Conservation (phyloP, 345 rosid species). For the Rhizophora mangle region DNA sequence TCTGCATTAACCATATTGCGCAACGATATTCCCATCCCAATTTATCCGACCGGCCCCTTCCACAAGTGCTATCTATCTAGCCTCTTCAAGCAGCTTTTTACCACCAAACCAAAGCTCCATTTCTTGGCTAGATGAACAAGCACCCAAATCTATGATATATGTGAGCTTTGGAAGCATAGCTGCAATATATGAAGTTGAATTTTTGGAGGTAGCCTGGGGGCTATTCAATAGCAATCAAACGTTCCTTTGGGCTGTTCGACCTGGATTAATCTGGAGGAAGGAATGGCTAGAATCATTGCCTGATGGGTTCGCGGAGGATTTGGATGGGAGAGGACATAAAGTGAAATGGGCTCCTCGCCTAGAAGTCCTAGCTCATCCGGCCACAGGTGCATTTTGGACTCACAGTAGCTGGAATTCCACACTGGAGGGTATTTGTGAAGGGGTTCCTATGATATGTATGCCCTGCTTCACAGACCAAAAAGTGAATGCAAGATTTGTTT, state of each 20-base stretch:
- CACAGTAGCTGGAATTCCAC: slow-evolving; percentile 22
- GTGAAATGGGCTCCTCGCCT: slow-evolving; percentile 18
- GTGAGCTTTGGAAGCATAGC: slow-evolving; percentile 49
- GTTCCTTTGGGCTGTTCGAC: slow-evolving; percentile 13
- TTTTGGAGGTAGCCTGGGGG: slow-evolving; percentile 18
- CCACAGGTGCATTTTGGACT: slow-evolving; percentile 18
- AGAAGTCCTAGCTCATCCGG: slow-evolving; percentile 13
- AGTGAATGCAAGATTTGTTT: slow-evolving; percentile 13
- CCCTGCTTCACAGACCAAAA: slow-evolving; percentile 13
- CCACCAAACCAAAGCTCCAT: slow-evolving; percentile 30
- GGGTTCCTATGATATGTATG: slow-evolving; percentile 18
- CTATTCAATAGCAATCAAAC: slow-evolving; percentile 14
- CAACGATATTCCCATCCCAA: slow-evolving; percentile 17
- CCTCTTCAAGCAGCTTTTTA: slow-evolving; percentile 27
- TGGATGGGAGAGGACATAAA: slow-evolving; percentile 9
- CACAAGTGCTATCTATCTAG: slow-evolving; percentile 33
- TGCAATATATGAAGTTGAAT: slow-evolving; percentile 15
- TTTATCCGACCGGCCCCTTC: slow-evolving; percentile 42
- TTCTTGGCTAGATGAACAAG: slow-evolving; percentile 40
- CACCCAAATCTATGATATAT: slow-evolving; percentile 35
- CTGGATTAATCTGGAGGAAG: slow-evolving; percentile 10
- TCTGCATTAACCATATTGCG: slow-evolving; percentile 4
- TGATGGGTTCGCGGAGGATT: slow-evolving; percentile 1
- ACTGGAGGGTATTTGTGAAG: slow-evolving; percentile 18
- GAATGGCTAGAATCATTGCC: slow-evolving; percentile 11